A percentile compares a stretch with the other conserved stretches of the same genome.
Conservation (phyloP, 169 alveolate genomes). For the Eimeria brunetti region DNA sequence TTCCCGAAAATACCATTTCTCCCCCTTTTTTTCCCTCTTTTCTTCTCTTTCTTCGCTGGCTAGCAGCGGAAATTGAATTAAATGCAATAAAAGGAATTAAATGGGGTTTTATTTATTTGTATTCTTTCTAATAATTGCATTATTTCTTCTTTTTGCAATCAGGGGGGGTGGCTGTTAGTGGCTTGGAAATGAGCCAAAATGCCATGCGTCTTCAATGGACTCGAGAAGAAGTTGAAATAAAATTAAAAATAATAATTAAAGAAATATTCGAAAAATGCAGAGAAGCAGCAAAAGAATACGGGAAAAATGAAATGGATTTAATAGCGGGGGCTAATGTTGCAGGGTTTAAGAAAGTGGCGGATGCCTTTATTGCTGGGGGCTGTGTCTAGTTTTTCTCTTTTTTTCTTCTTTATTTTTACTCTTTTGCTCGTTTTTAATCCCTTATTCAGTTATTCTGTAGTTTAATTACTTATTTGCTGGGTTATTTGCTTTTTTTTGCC, state of each 20-base stretch:
- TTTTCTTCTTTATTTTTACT: too few species aligned
- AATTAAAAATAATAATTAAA: slow-evolving; percentile 87
- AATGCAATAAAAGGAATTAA: too few species aligned
- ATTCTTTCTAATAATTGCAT: not conserved
- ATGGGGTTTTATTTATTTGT: not conserved
- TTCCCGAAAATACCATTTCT: not conserved
- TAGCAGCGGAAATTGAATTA: too few species aligned
- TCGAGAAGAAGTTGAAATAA: slow-evolving; percentile 87
- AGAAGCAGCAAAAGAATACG: slow-evolving; percentile 85
- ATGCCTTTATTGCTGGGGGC: slow-evolving; percentile 90
- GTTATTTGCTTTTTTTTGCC: too few species aligned
- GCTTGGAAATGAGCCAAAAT: slow-evolving; percentile 92
- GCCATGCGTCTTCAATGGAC: slow-evolving; percentile 87
- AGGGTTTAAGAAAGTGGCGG: slow-evolving; percentile 91
- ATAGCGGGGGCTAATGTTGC: slow-evolving; percentile 93
- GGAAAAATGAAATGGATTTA: slow-evolving; percentile 85
- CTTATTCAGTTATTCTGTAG: not conserved
- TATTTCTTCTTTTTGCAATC: not conserved
- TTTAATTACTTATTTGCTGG: too few species aligned
- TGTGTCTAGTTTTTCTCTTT: slow-evolving; percentile 53
- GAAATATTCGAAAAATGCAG: slow-evolving; percentile 85
- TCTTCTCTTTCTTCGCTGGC: not conserved
- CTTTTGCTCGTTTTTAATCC: not conserved
- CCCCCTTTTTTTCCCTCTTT: not conserved
- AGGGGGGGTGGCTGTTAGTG: slow-evolving; percentile 94